Evolutionary conservation across 1,139 yeast genomes (phyloP), one percentile per base, ranked within the genome.

Genomic region (Suhomyces kunorum): DNA sequence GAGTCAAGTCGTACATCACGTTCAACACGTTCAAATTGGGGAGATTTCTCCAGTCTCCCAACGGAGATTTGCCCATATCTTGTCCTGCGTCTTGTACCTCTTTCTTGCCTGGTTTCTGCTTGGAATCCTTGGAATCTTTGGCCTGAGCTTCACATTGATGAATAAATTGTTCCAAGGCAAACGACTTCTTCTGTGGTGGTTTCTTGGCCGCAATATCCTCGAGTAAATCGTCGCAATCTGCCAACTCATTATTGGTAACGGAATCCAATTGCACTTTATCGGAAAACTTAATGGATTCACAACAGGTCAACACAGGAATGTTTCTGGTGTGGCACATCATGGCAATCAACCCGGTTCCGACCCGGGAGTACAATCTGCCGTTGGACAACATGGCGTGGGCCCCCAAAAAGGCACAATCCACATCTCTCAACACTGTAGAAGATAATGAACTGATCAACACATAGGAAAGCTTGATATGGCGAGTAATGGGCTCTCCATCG

Each of bases 341-440:
- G 8, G 98, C 95, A 35, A 94, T 80, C 64, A 90, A 72, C 2
- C 97, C 97, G 12, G 97, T 85, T 13, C 99, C 99, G 13, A 89
- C 97, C 47, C 99, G 77, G 2, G 97, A 86, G 59, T 87, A 89
- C 44, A 94, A 74, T 59, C 90, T 80, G 1, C 98, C 98, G 58
- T 94, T 94, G 11, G 97, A 88, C 44, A 92, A 74, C 87, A 94
- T 90, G 26, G 98, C 95, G 59, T 92, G 98, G 0, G 98, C 98
- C 8, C 98, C 98, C 30, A 94, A 70, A 61, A 94, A 85, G 5
- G 92, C 96, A 49, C 87, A 85, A 53, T 92, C 94, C 19, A 92
- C 94, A 39, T 70, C 75, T 50, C 86, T 88, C 49, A 83, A 80
- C 49, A 90, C 74, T 8, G 89, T 83, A 9, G 94, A 80, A 5